phyloP scores from a whole-genome alignment of 2,329 filamentous ascomycete species.

The Colletotrichum sp. region DNA sequence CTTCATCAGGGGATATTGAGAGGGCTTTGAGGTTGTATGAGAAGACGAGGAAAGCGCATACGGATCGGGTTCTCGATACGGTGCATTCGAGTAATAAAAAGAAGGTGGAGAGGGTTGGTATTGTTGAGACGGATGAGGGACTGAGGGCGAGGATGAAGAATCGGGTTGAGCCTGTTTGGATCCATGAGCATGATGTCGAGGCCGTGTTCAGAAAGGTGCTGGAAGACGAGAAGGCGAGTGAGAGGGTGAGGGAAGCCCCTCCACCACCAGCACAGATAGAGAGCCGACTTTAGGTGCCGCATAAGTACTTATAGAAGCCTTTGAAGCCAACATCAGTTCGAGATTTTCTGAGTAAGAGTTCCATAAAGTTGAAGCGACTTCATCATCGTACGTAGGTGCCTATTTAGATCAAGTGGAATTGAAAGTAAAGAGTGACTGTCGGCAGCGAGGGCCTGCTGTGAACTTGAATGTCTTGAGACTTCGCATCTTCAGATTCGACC shows the following conservation, averaged over 20 bases:
- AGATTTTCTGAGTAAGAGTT: no score
- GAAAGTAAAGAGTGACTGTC: no score
- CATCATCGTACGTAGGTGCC: no score
- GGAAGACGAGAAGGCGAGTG: not conserved
- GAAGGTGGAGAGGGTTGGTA: constrained; percentile 26
- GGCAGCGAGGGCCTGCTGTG: no score
- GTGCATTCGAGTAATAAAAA: constrained; percentile 36
- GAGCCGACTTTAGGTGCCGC: not conserved
- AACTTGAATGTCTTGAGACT: no score
- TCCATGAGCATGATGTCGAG: constrained; percentile 52
- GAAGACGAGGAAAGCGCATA: constrained; percentile 45
- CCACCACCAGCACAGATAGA: constrained; percentile 2
- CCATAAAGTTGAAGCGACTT: no score
- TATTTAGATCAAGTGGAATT: no score
- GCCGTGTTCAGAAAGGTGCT: constrained; percentile 31
- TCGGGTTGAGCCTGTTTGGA: constrained; percentile 44
- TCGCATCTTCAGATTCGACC: no score
- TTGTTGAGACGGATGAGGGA: constrained; percentile 39
- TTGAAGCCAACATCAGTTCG: no score
- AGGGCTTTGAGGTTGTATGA: constrained; percentile 43
- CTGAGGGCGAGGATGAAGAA: constrained; percentile 37
- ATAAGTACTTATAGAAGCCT: not conserved
- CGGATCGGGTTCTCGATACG: constrained; percentile 37
- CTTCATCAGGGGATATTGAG: constrained; percentile 24
- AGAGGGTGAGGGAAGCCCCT: no score